Percentiles rank a stretch among this genome's conserved stretches.
Conservation (phyloP, 768 basidiomycete genomes). For the Leucogyrophana mollusca region DNA sequence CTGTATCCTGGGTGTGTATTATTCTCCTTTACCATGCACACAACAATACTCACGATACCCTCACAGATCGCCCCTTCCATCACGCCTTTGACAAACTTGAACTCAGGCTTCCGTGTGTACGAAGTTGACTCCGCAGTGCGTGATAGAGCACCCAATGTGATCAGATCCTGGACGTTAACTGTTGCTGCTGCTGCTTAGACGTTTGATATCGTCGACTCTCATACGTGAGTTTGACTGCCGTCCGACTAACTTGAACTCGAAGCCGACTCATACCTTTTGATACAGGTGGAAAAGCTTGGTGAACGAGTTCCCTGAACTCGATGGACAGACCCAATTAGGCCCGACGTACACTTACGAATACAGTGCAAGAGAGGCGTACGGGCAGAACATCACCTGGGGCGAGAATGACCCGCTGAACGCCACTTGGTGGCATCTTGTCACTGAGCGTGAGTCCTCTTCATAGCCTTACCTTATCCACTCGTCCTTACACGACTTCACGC, state of each 20-base stretch:
- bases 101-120: slow-evolving; percentile 63
- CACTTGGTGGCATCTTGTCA: slow-evolving; percentile 79
- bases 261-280: background rate
- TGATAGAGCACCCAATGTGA: background rate
- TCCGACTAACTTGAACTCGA: background rate
- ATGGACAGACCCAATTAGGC: slow-evolving; percentile 52
- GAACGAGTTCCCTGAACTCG: slow-evolving; percentile 51
- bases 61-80: slow-evolving; percentile 48
- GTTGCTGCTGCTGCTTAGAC: slow-evolving; percentile 50
- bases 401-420: slow-evolving; percentile 67
- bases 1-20: slow-evolving; percentile 44
- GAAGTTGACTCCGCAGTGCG: slow-evolving; percentile 37
- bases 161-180: background rate
- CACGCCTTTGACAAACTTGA: slow-evolving; percentile 65
- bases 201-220: slow-evolving; percentile 71
- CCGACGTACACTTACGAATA: slow-evolving; percentile 65
- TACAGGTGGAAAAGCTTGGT: slow-evolving; percentile 66
- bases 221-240: slow-evolving; percentile 50
- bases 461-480: background rate
- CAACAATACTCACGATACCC: too few relatives aligned
- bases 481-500: background rate
- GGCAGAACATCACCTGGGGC: slow-evolving; percentile 51
- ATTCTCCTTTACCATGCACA: too few relatives aligned
- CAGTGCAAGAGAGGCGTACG: slow-evolving; percentile 66
- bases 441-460: slow-evolving; percentile 47